Evolutionary conservation across 805 yeast genomes (phyloP).

Genomic region (Lachancea sp.): DNA sequence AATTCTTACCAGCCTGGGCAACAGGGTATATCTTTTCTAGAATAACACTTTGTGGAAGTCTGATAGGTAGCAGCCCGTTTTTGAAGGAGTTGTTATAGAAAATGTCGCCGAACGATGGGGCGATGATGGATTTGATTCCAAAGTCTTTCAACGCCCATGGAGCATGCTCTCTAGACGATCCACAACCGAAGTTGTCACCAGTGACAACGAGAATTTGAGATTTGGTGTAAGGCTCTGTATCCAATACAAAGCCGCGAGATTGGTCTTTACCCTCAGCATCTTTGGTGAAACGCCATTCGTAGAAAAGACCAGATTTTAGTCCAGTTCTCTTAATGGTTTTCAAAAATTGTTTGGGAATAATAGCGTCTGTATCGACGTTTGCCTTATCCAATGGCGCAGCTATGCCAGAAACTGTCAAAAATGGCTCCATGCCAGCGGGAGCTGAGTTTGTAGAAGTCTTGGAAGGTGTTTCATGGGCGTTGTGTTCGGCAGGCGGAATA

Average conservation of each 20-base stretch:
- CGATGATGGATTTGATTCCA: constrained; percentile 92
- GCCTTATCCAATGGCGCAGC: constrained; percentile 95
- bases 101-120: constrained; percentile 97
- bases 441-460: constrained; percentile 29
- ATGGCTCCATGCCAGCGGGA: constrained; percentile 63
- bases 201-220: constrained; percentile 84
- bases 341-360: constrained; percentile 96
- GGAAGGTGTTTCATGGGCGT: constrained; percentile 34
- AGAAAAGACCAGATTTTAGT: constrained; percentile 78
- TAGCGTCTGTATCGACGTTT: constrained; percentile 97
- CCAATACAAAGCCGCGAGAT: constrained; percentile 85
- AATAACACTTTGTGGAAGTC: constrained; percentile 77
- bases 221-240: constrained; percentile 72
- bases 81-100: constrained; percentile 96
- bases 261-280: constrained; percentile 63
- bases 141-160: constrained; percentile 99
- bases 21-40: constrained; percentile 66
- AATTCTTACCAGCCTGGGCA: constrained; percentile 60
- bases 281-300: constrained; percentile 76
- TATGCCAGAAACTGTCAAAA: constrained; percentile 68
- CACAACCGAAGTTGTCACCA: constrained; percentile 98
- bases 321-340: constrained; percentile 98
- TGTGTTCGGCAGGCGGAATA: constrained; percentile 49
- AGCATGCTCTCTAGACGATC: constrained; percentile 98
- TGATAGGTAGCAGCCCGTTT: constrained; percentile 89